phyloP scores from a whole-genome alignment of 2,329 filamentous ascomycete species.

The Hirsutella rhossiliensis region DNA sequence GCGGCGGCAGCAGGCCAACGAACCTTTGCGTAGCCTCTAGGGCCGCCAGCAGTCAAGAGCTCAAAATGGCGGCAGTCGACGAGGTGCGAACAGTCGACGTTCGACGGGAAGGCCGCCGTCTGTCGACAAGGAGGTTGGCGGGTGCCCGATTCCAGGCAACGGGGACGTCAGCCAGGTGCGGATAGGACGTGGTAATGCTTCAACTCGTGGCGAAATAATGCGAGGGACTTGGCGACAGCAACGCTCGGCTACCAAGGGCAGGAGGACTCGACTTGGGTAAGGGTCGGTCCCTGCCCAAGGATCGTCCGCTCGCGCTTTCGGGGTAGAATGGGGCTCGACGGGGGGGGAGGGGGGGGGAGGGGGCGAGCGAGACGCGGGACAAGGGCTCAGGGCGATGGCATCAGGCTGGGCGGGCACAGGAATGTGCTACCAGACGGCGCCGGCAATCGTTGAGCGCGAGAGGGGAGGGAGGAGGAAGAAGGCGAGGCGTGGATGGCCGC shows the following conservation, averaged over 20 bases:
- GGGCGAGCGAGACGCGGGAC: neutral
- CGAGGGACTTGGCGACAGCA: neutral
- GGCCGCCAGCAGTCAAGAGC: conserved; percentile 8
- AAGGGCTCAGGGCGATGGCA: conserved; percentile 1
- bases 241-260: neutral
- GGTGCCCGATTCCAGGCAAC: neutral
- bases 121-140: conserved; percentile 9
- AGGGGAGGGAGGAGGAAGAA: neutral
- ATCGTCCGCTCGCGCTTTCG: neutral
- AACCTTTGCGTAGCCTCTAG: conserved; percentile 9
- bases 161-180: neutral
- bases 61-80: conserved; percentile 12
- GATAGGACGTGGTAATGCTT: neutral
- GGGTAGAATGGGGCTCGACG: neutral
- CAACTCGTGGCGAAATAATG: neutral
- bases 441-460: neutral
- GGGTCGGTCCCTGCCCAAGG: conserved; percentile 1
- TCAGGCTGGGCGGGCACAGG: neutral
- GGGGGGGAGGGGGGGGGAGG: neutral
- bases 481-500: neutral
- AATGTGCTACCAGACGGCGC: neutral
- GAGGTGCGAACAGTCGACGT: conserved; percentile 11
- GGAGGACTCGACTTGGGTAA: conserved; percentile 1
- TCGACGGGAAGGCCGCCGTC: conserved; percentile 20
- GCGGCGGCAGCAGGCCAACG: conserved; percentile 6